Evolutionary conservation across 75 land plant species (phyloP).

Genomic region (Picea sitchensis): DNA sequence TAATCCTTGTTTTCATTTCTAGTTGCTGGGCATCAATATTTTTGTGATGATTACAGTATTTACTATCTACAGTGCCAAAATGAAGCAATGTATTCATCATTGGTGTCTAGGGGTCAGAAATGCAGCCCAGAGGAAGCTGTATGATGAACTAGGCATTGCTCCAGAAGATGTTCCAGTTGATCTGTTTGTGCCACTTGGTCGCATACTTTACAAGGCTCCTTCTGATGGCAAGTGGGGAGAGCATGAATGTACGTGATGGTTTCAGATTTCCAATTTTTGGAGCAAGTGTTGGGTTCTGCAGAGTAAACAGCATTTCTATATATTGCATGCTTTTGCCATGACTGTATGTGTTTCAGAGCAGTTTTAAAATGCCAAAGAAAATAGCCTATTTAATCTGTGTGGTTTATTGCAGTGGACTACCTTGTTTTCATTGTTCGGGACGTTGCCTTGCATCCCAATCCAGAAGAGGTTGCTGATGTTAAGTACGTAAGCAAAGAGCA

Average conservation of each 20-base stretch:
- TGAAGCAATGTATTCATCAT: background rate
- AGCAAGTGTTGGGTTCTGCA: background rate
- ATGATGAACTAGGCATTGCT: constrained; percentile 93
- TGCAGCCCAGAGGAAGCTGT: constrained; percentile 99
- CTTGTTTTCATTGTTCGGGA: constrained; percentile 87
- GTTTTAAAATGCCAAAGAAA: background rate
- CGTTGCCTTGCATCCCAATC: constrained; percentile 79
- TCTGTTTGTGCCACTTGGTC: constrained; percentile 76
- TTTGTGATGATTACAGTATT: background rate
- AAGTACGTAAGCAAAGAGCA: constrained; percentile 83
- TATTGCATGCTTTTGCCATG: background rate
- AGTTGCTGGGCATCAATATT: background rate
- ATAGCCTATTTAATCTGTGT: background rate
- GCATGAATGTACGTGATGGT: constrained; percentile 75
- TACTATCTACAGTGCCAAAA: background rate
- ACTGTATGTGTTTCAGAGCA: background rate
- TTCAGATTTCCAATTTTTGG: background rate
- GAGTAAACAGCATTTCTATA: background rate
- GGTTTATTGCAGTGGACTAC: constrained; percentile 77
- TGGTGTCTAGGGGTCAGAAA: constrained; percentile 79
- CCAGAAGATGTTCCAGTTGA: constrained; percentile 89
- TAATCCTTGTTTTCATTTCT: background rate
- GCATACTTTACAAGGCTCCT: constrained; percentile 95
- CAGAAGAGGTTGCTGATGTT: constrained; percentile 93
- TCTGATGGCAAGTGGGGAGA: constrained; percentile 99